Base-by-base conservation (phyloP, 345 rosid species). In the Hibiscus tridactylites region DNA sequence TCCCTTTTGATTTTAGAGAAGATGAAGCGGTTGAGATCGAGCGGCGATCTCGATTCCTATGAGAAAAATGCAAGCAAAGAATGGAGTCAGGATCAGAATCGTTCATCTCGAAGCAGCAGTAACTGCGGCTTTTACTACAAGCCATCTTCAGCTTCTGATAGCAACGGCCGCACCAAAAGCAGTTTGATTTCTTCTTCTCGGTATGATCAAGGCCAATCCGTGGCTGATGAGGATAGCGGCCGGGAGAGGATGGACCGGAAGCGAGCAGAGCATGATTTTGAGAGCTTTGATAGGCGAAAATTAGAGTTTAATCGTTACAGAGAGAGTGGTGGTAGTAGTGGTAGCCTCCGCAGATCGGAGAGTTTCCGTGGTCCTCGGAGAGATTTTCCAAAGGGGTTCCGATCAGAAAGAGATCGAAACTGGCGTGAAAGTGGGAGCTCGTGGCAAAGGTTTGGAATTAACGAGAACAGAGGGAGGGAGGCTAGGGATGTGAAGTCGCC, bases 11-110 rank as follows among this genome's bases (percentile, higher is more conserved):
- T 17, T 42, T 21, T 11, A 44, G 69, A 6, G 24, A 65, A 21
- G 3, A 88, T 88, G 98, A 93, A 93, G 91, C 83, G 97, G 35
- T 77, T 89, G 83, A 88, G 92, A 82, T 93, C 98, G 53, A 89
- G 86, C 76, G 92, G 88, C 53, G 96, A 91, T 83, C 86, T 91
- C 35, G 90, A 83, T 78, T 89, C 87, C 24, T 82, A 70, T 42
- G 93, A 88, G 26, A 89, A 86, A 63, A 79, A 47, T 72, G 71
- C 74, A 1, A 71, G 65, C 9, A 85, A 85, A 66, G 92, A 84
- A 19, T 68, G 85, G 33, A 73, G 63, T 53, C 77, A 71, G 76
- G 85, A 81, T 73, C 84, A 79, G 24, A 81, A 79, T 73, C 85
- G 90, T 21, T 76, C 85, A 12, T 72, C 88, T 78, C 86, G 97